A percentile compares a stretch with the other conserved stretches of the same genome.
phyloP scores from a whole-genome alignment of 176 grass and related monocot genomes.

The Juncus effusus region DNA sequence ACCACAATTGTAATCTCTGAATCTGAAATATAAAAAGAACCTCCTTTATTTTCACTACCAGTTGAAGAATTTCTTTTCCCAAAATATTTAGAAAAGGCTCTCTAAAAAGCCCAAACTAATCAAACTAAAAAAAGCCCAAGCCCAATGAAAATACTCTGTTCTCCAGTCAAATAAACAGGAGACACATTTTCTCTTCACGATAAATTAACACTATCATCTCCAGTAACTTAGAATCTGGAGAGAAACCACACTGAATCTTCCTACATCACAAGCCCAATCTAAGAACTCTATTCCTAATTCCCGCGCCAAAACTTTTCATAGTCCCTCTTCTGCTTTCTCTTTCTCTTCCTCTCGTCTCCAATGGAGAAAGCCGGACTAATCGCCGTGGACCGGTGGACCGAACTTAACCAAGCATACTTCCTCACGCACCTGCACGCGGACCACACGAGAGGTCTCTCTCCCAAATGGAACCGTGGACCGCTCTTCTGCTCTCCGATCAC shows the following conservation, averaged over 20 bases:
- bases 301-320: constrained; percentile 14
- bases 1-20: too few species aligned
- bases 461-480: constrained; percentile 54
- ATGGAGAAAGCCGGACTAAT: constrained; percentile 57
- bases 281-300: constrained; percentile 1
- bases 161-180: too few species aligned
- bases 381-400: constrained; percentile 54
- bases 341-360: constrained; percentile 14
- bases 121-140: too few species aligned
- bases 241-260: background rate
- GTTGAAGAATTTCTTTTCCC: too few species aligned
- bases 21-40: too few species aligned
- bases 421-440: constrained; percentile 89
- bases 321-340: background rate
- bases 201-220: too few species aligned
- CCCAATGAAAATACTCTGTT: too few species aligned
- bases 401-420: constrained; percentile 64
- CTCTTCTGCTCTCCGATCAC: constrained; percentile 75
- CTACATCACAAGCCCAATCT: background rate
- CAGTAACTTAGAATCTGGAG: background rate
- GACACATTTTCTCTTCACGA: too few species aligned
- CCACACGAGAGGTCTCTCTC: constrained; percentile 65
- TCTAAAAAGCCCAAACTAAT: too few species aligned
- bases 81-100: too few species aligned
- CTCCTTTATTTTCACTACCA: too few species aligned